These are phyloP conservation scores for Teunomyces aglyptinius DNA, from an alignment of 805 yeast species.

Conservation along the genomic window DNA sequence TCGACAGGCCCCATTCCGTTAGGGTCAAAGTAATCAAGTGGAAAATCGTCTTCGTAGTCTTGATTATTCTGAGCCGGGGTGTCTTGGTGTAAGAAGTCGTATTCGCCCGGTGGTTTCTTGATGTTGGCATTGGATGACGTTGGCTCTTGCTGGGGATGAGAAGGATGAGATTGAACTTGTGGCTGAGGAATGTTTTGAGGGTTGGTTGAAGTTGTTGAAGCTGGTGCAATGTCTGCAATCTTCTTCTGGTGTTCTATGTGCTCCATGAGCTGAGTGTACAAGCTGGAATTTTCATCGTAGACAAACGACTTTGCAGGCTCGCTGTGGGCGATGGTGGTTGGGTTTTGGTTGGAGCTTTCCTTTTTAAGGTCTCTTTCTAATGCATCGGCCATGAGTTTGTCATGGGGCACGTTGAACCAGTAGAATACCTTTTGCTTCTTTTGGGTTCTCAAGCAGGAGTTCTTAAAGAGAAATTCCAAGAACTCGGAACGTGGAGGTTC, in stretches of 20 bases:
- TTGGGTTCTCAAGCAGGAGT: slow-evolving; percentile 87
- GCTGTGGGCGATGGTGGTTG: slow-evolving; percentile 68
- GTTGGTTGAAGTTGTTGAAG: background rate
- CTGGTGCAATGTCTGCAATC: background rate
- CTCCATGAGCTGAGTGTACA: slow-evolving; percentile 54
- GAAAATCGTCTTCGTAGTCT: slow-evolving; percentile 63
- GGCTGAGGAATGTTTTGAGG: background rate
- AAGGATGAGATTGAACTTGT: slow-evolving; percentile 11
- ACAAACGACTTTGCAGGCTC: slow-evolving; percentile 82
- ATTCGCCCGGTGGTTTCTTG: slow-evolving; percentile 8
- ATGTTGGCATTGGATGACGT: background rate
- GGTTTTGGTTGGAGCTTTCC: slow-evolving; percentile 56
- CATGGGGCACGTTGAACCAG: slow-evolving; percentile 96
- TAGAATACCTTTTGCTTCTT: slow-evolving; percentile 95
- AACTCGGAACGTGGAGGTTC: slow-evolving; percentile 87
- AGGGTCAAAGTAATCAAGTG: slow-evolving; percentile 62
- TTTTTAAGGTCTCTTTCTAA: slow-evolving; percentile 87
- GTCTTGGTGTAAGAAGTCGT: slow-evolving; percentile 16
- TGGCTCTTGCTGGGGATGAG: background rate
- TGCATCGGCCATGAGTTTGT: slow-evolving; percentile 87
- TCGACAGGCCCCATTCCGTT: slow-evolving; percentile 28
- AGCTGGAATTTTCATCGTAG: slow-evolving; percentile 52
- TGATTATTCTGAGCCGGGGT: slow-evolving; percentile 24
- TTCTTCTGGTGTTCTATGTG: slow-evolving; percentile 36
- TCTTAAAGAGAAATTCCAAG: slow-evolving; percentile 77